A percentile compares a stretch with the other conserved stretches of the same genome.
These are phyloP conservation scores for Phlyctochytrium arcticum DNA, from an alignment of 192 early-diverging fungal genomes.

Conservation along the genomic window DNA sequence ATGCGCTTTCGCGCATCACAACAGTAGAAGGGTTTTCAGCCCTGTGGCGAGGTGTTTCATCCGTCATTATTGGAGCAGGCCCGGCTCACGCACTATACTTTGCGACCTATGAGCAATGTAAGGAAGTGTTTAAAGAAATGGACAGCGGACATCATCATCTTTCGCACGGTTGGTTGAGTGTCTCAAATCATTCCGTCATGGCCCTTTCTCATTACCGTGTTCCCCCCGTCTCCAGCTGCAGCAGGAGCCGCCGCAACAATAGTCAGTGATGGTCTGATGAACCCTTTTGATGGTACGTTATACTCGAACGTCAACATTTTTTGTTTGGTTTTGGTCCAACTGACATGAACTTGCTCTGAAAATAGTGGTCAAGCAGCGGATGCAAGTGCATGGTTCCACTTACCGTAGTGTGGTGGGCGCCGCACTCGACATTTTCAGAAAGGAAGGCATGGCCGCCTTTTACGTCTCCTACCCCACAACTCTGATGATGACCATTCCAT, in stretches of 20 bases:
- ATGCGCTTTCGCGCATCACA: slow-evolving; percentile 66
- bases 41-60: slow-evolving; percentile 93
- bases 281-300: slow-evolving; percentile 86
- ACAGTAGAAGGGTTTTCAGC: slow-evolving; percentile 72
- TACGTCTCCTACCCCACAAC: slow-evolving; percentile 95
- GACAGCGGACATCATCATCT: slow-evolving; percentile 18
- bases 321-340: no score
- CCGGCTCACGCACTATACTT: slow-evolving; percentile 96
- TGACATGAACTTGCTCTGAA: no score
- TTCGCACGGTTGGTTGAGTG: slow-evolving; percentile 17
- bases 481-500: slow-evolving; percentile 89
- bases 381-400: slow-evolving; percentile 78
- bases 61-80: slow-evolving; percentile 88
- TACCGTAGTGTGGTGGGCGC: slow-evolving; percentile 72
- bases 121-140: slow-evolving; percentile 61
- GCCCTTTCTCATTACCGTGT: not conserved
- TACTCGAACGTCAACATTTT: not conserved
- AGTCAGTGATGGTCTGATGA: slow-evolving; percentile 86
- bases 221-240: slow-evolving; percentile 40
- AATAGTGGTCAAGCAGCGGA: slow-evolving; percentile 89
- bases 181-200: not conserved
- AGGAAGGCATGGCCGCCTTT: slow-evolving; percentile 81
- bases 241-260: slow-evolving; percentile 89
- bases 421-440: slow-evolving; percentile 58
- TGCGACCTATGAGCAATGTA: slow-evolving; percentile 90